phyloP scores from a whole-genome alignment of 352 stramenopile genomes.

The Thraustochytrium striatum region DNA sequence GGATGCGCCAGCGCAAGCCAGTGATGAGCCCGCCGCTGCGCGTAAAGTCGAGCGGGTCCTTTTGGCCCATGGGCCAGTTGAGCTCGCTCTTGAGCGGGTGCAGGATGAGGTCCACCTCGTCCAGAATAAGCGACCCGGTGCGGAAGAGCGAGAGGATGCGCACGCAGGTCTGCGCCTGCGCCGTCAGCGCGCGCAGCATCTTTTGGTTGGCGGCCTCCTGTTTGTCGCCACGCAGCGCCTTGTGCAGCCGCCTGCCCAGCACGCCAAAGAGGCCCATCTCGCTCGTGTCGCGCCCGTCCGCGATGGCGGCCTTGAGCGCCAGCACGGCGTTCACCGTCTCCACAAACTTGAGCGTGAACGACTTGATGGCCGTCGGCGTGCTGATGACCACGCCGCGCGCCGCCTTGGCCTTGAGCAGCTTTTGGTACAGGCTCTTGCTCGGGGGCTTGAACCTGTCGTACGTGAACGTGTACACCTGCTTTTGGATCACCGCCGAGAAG shows the following conservation, averaged over 20 bases:
- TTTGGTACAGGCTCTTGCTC: slow-evolving; percentile 41
- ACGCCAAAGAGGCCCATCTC: slow-evolving; percentile 42
- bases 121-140: slow-evolving; percentile 82
- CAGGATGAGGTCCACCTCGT: slow-evolving; percentile 82
- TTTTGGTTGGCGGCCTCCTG: slow-evolving; percentile 51
- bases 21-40: slow-evolving; percentile 81
- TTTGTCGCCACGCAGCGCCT: background rate
- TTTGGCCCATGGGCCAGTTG: slow-evolving; percentile 85
- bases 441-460: slow-evolving; percentile 79
- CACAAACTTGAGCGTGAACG: slow-evolving; percentile 97
- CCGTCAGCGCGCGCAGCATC: slow-evolving; percentile 82
- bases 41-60: slow-evolving; percentile 74
- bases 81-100: slow-evolving; percentile 81
- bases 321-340: slow-evolving; percentile 66
- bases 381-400: slow-evolving; percentile 93
- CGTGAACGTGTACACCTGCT: slow-evolving; percentile 97
- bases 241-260: background rate
- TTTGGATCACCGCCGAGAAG: slow-evolving; percentile 94
- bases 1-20: slow-evolving; percentile 83
- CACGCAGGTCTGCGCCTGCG: slow-evolving; percentile 64
- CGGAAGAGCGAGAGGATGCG: slow-evolving; percentile 57
- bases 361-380: slow-evolving; percentile 98
- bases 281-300: slow-evolving; percentile 32
- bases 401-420: slow-evolving; percentile 62
- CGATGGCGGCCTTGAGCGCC: slow-evolving; percentile 35